phyloP scores from a whole-genome alignment of 805 yeast genomes.

The Metschnikowia rubicola region DNA sequence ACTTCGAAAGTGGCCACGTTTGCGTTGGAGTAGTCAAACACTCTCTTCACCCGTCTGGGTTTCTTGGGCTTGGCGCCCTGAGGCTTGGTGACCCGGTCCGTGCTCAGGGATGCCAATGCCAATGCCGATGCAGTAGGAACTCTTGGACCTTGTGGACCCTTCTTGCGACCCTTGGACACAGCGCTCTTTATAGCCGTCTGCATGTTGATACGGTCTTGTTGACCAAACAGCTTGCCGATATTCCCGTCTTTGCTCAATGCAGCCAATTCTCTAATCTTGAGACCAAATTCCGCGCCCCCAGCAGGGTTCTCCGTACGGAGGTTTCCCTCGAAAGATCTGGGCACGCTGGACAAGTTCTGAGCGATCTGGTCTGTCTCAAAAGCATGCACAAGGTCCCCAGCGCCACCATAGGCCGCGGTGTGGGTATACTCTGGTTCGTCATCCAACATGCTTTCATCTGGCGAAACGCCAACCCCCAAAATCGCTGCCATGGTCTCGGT shows the following conservation, averaged over 20 bases:
- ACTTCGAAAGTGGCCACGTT: background rate
- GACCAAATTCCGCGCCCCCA: background rate
- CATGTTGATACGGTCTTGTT: too few relatives aligned
- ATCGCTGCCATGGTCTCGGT: background rate
- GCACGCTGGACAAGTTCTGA: background rate
- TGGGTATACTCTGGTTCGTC: background rate
- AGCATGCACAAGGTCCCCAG: background rate
- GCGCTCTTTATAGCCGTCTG: too few relatives aligned
- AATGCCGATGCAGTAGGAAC: background rate
- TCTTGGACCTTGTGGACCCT: background rate
- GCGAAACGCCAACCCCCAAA: background rate
- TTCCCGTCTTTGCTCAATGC: too few relatives aligned
- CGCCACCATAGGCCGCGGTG: background rate
- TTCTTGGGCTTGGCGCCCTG: background rate
- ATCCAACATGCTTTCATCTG: background rate
- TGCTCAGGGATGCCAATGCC: background rate
- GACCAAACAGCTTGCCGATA: too few relatives aligned
- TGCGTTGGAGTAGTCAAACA: constrained; percentile 8
- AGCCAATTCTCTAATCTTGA: background rate
- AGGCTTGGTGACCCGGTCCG: constrained; percentile 1
- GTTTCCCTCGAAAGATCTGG: background rate
- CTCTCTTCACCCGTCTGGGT: constrained; percentile 2
- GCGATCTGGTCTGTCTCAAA: background rate
- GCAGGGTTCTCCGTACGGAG: background rate
- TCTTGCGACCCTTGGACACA: background rate